Percentiles rank a stretch among this genome's conserved stretches.
These are phyloP conservation scores for Ustilago xerochloae DNA, from an alignment of 1,284 basidiomycete genomes.

Conservation along the genomic window DNA sequence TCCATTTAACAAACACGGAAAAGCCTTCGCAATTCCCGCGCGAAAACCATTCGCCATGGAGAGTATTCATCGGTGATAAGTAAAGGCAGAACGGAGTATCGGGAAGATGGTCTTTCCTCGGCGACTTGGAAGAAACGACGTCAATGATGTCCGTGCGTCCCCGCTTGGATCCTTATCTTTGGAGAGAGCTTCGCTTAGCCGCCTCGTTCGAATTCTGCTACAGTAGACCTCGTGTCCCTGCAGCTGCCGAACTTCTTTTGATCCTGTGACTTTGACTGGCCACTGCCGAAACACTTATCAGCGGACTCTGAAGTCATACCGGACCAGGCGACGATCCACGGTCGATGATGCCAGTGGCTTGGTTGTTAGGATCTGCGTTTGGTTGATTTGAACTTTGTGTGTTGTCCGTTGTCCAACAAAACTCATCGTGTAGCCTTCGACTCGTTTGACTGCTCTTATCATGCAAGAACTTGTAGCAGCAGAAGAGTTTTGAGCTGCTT, in stretches of 20 bases:
- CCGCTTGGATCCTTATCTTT: slow-evolving; percentile 4
- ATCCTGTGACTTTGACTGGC: not conserved
- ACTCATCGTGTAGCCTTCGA: not conserved
- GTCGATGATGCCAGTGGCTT: not conserved
- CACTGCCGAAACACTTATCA: slow-evolving; percentile 1
- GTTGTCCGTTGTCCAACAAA: not conserved
- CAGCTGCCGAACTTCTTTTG: not conserved
- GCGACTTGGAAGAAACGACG: not conserved
- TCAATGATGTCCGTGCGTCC: not conserved
- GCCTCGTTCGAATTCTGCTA: not conserved
- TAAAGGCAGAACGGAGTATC: no score
- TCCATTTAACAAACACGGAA: not conserved
- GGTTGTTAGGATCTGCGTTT: not conserved
- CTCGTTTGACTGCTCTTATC: not conserved
- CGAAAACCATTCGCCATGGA: no score
- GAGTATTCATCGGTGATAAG: no score
- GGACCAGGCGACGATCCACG: not conserved
- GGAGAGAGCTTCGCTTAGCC: not conserved
- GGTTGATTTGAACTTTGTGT: not conserved
- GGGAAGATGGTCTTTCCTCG: not conserved
- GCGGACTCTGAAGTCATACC: not conserved
- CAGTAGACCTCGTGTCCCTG: slow-evolving; percentile 6
- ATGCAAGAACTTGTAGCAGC: not conserved
- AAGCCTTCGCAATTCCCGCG: no score
- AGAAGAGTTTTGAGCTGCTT: not conserved